Conservation (phyloP, 164 flowering plant genomes). For the Umbellularia californica region DNA sequence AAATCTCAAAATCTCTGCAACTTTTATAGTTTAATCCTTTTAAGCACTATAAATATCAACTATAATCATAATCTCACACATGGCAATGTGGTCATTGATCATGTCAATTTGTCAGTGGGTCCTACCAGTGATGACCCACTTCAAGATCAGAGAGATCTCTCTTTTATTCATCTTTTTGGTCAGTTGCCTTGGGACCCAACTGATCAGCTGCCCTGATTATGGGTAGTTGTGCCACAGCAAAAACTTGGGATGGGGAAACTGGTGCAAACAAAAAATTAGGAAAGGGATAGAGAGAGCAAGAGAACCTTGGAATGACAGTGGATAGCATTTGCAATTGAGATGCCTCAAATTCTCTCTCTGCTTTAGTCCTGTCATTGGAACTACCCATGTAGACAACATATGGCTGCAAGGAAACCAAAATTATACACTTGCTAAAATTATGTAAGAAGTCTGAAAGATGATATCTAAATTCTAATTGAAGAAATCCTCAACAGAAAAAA, state of each 20-base stretch:
- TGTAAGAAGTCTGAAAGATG: background rate
- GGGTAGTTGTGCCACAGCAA: background rate
- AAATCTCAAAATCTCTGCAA: background rate
- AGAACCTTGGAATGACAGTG: conserved; percentile 61
- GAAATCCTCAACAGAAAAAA: background rate
- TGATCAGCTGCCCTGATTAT: background rate
- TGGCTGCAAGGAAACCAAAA: conserved; percentile 26
- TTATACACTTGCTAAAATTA: background rate
- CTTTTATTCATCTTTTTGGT: background rate
- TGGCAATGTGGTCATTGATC: background rate
- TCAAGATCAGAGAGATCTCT: no score
- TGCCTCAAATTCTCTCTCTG: conserved; percentile 22
- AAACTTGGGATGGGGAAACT: background rate
- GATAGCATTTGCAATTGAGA: conserved; percentile 48
- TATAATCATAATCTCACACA: no score
- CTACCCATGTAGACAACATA: conserved; percentile 86
- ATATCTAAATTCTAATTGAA: background rate
- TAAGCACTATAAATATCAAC: background rate
- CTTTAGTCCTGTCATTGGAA: conserved; percentile 20
- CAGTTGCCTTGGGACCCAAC: background rate
- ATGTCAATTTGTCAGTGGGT: background rate
- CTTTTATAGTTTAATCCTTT: background rate
- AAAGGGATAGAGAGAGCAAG: background rate
- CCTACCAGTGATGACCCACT: background rate
- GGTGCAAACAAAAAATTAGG: background rate